phyloP scores from a whole-genome alignment of 352 stramenopile species.

The Saprolegnia parasitica region DNA sequence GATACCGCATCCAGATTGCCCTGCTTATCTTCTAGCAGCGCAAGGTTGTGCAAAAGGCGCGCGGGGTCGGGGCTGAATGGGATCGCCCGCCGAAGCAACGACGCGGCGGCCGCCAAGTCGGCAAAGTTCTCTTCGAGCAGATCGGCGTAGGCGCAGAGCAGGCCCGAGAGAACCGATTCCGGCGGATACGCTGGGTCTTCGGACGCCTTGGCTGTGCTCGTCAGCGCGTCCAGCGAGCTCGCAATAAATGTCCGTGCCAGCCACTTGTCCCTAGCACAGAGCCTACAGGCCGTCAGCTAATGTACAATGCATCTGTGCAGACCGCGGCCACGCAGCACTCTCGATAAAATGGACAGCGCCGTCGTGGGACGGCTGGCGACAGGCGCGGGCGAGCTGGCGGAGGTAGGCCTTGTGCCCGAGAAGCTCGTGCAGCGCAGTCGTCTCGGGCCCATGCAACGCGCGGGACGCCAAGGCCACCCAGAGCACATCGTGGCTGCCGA shows the following conservation, averaged over 20 bases:
- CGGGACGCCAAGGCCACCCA: conserved; percentile 4
- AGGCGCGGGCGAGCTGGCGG: not conserved
- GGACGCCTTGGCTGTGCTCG: not conserved
- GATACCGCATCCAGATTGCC: not conserved
- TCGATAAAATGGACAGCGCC: not conserved
- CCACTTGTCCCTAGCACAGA: conserved; percentile 7
- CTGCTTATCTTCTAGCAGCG: conserved; percentile 6
- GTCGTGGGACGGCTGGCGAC: not conserved
- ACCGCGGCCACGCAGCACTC: not conserved
- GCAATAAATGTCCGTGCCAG: not conserved
- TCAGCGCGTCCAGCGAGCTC: conserved; percentile 1
- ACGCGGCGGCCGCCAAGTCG: not conserved
- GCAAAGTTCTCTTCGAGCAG: conserved; percentile 6
- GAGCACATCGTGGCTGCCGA: not conserved
- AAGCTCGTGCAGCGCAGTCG: not conserved
- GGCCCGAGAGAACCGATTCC: not conserved
- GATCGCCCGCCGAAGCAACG: not conserved
- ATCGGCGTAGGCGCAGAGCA: conserved; percentile 2
- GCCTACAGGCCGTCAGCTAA: not conserved
- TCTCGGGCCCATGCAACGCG: not conserved
- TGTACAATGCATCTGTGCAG: not conserved
- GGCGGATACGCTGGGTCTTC: not conserved
- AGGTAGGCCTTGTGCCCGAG: conserved; percentile 14
- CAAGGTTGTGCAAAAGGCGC: conserved; percentile 17
- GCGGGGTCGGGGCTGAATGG: not conserved